Evolutionary conservation across 192 early-diverging fungal genomes (phyloP), one percentile per base, ranked within the genome.

Genomic region (Lobosporangium transversale): DNA sequence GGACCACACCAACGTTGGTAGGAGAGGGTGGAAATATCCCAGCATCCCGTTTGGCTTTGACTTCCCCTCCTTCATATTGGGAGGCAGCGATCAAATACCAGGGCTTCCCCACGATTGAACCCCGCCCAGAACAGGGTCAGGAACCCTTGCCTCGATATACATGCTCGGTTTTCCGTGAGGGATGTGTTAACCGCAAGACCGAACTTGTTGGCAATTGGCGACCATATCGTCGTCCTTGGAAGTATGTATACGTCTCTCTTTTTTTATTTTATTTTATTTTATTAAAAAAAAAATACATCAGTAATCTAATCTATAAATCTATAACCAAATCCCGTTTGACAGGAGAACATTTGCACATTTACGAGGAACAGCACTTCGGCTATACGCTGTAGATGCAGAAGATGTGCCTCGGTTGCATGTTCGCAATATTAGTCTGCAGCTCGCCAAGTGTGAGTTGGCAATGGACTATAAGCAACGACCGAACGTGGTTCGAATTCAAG

Each of bases 211-310:
- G 61, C n/a, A 66, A 53, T 10, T 65, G 66, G 26, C 40, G 62
- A 61, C 58, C 84, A 1, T 78, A 79, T 8, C 58, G 79, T 33
- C 64, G 84, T 54, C 81, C 80, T n/a, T 86, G 84, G 84, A 83
- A 76, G 73, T 76, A 76, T 44, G 62, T 58, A 9, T 2, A 32
- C 7, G 11, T n/a, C 27, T 1, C 0, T 29, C 54, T 14, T 11
- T 57, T 37, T 35, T 9, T 31, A 53, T 32, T 55, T 37, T n/a
- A n/a, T n/a, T n/a, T n/a, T n/a, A n/a, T n/a, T n/a, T n/a, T n/a
- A n/a, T n/a, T n/a, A n/a, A n/a, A n/a, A n/a, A n/a, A n/a, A n/a
- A n/a, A n/a, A n/a, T n/a, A n/a, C n/a, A n/a, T n/a, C n/a, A n/a
- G n/a, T n/a, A n/a, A n/a, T n/a, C n/a, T n/a, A n/a, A n/a, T n/a